Base-by-base conservation (phyloP, 2,329 filamentous ascomycete genomes). In the Sclerotinia borealis region DNA sequence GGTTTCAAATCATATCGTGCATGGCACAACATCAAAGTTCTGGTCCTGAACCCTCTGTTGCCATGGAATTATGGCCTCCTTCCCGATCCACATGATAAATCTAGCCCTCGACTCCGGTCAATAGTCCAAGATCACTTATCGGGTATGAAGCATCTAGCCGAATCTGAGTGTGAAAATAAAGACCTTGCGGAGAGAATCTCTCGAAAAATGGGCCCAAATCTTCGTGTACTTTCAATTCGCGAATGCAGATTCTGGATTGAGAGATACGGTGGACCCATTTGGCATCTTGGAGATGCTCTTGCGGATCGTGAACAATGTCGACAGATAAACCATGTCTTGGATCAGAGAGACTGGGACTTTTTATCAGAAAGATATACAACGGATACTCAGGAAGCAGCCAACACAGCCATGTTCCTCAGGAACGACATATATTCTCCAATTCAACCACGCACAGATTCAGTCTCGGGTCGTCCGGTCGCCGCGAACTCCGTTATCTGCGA, bases 1-100 rank as follows among this genome's bases (percentile, higher is more conserved):
- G 61, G 61, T 11, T 63, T 63, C 22, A 63, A 63, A 29, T 63
- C 61, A n/a, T 63, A 63, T 17, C 61, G 61, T n/a, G 52, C 54
- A 37, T 63, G 61, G 61, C 61, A 63, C 29, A 59, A 63, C 13
- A 59, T 63, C 34, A 63, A 63, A 54, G 54, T 63, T 31, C 27
- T 63, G 19, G 45, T 63, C 17, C 19, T 63, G 15, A 59, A 63
- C 19, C 61, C 61, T 31, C 47, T 36, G 9, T 19, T 63, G 17
- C 41, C 59, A 6, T 63, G 61, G 61, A 58, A 59, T 36, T 63
- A 63, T 22, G 54, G 61, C 22, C 61, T 63, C 29, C 61, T 59
- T 49, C 54, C 34, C 15, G 61, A 63, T 13, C 54, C 61, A 11
- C 43, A 63, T 27, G 61, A 63, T 51, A n/a, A 22, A 25, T 59